These are phyloP conservation scores for Ogataea paraovalis DNA, from an alignment of 805 yeast genomes.

Conservation along the genomic window DNA sequence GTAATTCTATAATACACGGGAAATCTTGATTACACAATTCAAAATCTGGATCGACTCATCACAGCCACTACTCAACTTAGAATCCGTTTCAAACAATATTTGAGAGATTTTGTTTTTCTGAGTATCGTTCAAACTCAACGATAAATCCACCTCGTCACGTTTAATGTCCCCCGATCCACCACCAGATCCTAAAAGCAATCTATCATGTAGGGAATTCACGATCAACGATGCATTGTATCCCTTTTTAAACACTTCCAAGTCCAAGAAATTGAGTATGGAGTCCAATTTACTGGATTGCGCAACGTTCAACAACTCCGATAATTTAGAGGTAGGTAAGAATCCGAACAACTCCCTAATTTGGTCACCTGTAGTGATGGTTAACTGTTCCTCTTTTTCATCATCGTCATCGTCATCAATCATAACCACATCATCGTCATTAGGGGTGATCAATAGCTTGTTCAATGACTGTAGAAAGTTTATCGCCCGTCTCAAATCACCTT, in stretches of 20 bases:
- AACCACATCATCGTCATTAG: conserved; percentile 32
- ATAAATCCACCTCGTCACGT: conserved; percentile 29
- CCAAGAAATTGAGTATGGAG: conserved; percentile 23
- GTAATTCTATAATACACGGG: conserved; percentile 31
- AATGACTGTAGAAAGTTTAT: conserved; percentile 88
- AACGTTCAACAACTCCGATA: conserved; percentile 16
- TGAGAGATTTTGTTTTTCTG: conserved; percentile 65
- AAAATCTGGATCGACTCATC: conserved; percentile 84
- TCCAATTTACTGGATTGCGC: conserved; percentile 22
- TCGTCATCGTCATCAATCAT: conserved; percentile 16
- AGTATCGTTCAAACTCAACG: conserved; percentile 51
- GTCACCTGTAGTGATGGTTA: conserved; percentile 9
- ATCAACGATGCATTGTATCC: conserved; percentile 33
- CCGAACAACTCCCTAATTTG: conserved; percentile 32
- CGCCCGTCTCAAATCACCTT: conserved; percentile 91
- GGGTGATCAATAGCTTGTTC: conserved; percentile 44
- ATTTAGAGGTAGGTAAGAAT: conserved; percentile 23
- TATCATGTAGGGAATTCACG: conserved; percentile 30
- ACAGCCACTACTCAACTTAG: conserved; percentile 73
- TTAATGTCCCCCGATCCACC: conserved; percentile 23
- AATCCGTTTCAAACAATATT: conserved; percentile 70
- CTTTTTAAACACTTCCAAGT: conserved; percentile 25
- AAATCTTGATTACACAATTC: conserved; percentile 54
- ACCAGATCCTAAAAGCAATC: conserved; percentile 22
- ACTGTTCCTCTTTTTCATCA: conserved; percentile 7